phyloP scores from a whole-genome alignment of 768 basidiomycete species.

The Candolleomyces aberdarensis region DNA sequence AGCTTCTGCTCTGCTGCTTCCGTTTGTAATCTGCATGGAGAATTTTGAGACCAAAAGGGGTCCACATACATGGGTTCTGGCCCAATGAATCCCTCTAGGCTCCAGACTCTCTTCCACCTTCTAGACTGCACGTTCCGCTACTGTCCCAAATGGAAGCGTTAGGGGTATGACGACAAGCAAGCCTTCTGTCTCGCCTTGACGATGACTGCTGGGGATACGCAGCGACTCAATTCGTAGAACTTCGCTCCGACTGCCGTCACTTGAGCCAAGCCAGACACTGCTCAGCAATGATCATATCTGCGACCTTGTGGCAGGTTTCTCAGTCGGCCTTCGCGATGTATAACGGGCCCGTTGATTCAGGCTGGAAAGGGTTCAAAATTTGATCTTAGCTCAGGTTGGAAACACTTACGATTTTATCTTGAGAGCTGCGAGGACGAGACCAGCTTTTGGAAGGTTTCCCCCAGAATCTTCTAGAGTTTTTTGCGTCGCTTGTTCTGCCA shows the following conservation, averaged over 20 bases:
- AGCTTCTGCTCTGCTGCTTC: conserved; percentile 43
- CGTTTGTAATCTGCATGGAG: conserved; percentile 25
- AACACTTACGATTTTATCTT: conserved; percentile 88
- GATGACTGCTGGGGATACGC: conserved; percentile 91
- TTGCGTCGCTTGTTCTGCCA: conserved; percentile 59
- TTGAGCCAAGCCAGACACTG: conserved; percentile 70
- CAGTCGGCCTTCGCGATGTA: conserved; percentile 97
- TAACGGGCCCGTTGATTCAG: conserved; percentile 76
- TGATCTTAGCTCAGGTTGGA: neutral
- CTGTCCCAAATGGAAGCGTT: conserved; percentile 54
- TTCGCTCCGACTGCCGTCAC: conserved; percentile 94
- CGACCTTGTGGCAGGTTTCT: conserved; percentile 94
- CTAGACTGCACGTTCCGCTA: conserved; percentile 84
- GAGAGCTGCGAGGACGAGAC: conserved; percentile 91
- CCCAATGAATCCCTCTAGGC: conserved; percentile 96
- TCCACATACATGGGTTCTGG: conserved; percentile 83
- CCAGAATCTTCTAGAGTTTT: conserved; percentile 77
- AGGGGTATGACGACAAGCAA: conserved; percentile 1
- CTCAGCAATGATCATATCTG: conserved; percentile 84
- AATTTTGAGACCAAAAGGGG: neutral
- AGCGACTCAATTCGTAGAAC: conserved; percentile 95
- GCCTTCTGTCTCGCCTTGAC: conserved; percentile 61
- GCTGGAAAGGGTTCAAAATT: conserved; percentile 40
- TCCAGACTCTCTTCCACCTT: conserved; percentile 88
- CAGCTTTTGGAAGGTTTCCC: conserved; percentile 92